Evolutionary conservation across 2,329 filamentous ascomycete species (phyloP).

Genomic region (Xylariaceae sp.): DNA sequence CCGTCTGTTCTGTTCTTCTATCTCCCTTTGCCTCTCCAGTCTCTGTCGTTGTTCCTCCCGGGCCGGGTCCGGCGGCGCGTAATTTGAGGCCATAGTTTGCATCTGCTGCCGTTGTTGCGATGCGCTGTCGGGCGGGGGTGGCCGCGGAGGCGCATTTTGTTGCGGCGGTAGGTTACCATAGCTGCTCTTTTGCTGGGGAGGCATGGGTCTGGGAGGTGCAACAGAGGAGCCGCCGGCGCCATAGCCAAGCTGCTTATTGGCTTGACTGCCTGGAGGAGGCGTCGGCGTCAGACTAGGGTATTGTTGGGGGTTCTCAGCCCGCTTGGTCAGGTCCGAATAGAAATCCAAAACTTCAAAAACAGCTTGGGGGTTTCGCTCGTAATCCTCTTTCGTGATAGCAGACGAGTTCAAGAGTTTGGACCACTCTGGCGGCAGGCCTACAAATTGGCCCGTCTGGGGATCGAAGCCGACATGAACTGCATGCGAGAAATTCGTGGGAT

Average conservation of each 20-base stretch:
- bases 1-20: conserved; percentile 62
- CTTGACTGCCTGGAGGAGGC: conserved; percentile 50
- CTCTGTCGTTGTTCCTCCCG: conserved; percentile 57
- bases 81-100: conserved; percentile 52
- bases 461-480: conserved; percentile 97
- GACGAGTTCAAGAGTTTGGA: conserved; percentile 93
- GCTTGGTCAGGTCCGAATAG: conserved; percentile 77
- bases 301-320: conserved; percentile 63
- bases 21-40: conserved; percentile 52
- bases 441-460: conserved; percentile 88
- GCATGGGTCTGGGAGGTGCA: conserved; percentile 63
- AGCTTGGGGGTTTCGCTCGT: conserved; percentile 90
- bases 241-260: conserved; percentile 60
- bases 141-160: conserved; percentile 38
- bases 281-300: conserved; percentile 65
- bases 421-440: conserved; percentile 92
- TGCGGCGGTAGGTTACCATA: conserved; percentile 37
- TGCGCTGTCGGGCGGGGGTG: conserved; percentile 38
- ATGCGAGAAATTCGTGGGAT: conserved; percentile 96
- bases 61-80: conserved; percentile 44
- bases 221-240: conserved; percentile 48
- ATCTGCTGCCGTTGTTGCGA: conserved; percentile 53
- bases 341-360: conserved; percentile 78
- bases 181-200: conserved; percentile 42
- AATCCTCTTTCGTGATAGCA: conserved; percentile 96